Conservation (phyloP, 177 flowering plant genomes). For the Telopea speciosissima region DNA sequence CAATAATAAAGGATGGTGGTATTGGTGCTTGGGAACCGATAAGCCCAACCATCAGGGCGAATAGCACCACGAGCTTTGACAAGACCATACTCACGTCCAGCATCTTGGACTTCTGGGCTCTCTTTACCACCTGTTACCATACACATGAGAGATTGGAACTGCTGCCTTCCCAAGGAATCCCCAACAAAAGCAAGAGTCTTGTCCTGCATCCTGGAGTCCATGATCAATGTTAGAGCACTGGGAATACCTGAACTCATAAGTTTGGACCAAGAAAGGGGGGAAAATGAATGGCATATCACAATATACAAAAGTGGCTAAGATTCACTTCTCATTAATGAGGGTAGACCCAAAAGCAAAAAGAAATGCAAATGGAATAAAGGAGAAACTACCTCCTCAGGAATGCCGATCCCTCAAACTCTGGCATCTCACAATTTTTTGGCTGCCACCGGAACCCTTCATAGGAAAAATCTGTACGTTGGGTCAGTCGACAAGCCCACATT, state of each 20-base stretch:
- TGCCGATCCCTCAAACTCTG: not conserved
- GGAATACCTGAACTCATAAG: not conserved
- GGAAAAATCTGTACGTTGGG: not conserved
- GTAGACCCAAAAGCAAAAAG: too few species aligned
- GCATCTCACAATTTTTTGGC: not conserved
- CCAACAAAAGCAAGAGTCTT: slow-evolving; percentile 67
- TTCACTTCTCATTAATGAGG: too few species aligned
- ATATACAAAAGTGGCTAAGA: too few species aligned
- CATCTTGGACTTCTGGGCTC: slow-evolving; percentile 42
- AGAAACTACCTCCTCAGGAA: not conserved
- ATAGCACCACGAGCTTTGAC: slow-evolving; percentile 36
- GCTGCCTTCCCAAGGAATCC: slow-evolving; percentile 69
- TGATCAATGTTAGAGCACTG: not conserved
- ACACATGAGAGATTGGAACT: slow-evolving; percentile 74
- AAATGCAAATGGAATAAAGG: not conserved
- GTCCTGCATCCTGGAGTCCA: slow-evolving; percentile 46
- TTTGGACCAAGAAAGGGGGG: not conserved
- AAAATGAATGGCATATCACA: too few species aligned
- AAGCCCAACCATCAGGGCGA: slow-evolving; percentile 82
- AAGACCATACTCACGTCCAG: slow-evolving; percentile 55
- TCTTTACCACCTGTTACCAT: slow-evolving; percentile 58
- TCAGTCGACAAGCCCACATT: not conserved
- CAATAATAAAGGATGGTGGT: slow-evolving; percentile 70
- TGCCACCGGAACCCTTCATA: not conserved
- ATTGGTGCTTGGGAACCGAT: slow-evolving; percentile 46